Evolutionary conservation across 345 rosid species (phyloP).

Genomic region (Brassica carinata): DNA sequence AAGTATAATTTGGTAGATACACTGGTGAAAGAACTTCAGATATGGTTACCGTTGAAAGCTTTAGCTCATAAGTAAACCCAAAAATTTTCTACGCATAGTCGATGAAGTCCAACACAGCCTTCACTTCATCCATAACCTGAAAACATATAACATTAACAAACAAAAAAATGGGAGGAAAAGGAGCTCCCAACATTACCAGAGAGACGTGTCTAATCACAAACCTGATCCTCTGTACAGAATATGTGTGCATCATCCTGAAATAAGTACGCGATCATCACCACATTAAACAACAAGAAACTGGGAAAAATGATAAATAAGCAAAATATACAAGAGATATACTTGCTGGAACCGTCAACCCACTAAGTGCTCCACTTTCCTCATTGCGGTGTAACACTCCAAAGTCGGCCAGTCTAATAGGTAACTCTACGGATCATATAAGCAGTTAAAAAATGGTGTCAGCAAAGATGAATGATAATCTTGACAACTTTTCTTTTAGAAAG

Average conservation of each 20-base stretch:
- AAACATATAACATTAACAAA: constrained; percentile 21
- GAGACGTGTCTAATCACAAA: constrained; percentile 32
- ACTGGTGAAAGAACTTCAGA: neutral
- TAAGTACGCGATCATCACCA: constrained; percentile 10
- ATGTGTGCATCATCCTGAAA: constrained; percentile 96
- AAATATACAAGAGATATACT: constrained; percentile 46
- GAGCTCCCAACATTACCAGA: constrained; percentile 11
- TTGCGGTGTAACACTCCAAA: constrained; percentile 97
- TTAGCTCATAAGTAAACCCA: constrained; percentile 91
- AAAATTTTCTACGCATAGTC: constrained; percentile 65
- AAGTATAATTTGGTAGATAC: neutral
- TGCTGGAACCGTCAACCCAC: constrained; percentile 97
- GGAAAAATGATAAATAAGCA: neutral
- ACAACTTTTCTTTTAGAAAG: constrained; percentile 6
- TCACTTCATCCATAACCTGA: constrained; percentile 91
- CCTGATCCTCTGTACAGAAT: constrained; percentile 89
- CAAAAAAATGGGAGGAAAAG: neutral
- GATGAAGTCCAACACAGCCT: constrained; percentile 80
- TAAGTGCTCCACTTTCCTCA: constrained; percentile 98
- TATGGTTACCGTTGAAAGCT: constrained; percentile 83
- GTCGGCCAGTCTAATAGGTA: constrained; percentile 94
- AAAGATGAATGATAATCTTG: constrained; percentile 5
- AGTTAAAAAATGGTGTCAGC: constrained; percentile 1
- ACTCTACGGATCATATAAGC: constrained; percentile 54
- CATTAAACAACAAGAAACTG: neutral